phyloP scores from a whole-genome alignment of 1,139 yeast species.

The Suhomyces bribrorum region DNA sequence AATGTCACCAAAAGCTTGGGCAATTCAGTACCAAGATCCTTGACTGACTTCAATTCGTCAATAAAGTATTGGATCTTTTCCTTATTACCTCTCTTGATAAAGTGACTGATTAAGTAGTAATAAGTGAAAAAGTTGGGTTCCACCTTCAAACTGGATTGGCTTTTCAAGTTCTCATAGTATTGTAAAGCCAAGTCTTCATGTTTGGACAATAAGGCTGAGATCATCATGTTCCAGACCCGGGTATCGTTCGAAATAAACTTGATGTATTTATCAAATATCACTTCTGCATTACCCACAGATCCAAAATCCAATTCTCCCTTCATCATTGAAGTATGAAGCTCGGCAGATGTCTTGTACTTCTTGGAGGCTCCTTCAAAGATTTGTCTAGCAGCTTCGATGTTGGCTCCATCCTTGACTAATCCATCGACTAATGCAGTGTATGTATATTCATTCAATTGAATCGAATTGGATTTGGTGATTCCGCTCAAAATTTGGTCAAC shows the following conservation, averaged over 20 bases:
- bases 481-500: conserved; percentile 41
- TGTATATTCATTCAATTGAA: conserved; percentile 52
- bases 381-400: conserved; percentile 53
- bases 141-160: conserved; percentile 22
- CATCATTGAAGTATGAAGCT: conserved; percentile 58
- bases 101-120: conserved; percentile 54
- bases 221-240: conserved; percentile 61
- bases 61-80: conserved; percentile 40
- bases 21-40: conserved; percentile 42
- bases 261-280: conserved; percentile 48
- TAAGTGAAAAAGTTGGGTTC: conserved; percentile 59
- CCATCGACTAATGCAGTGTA: conserved; percentile 59
- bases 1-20: conserved; percentile 34
- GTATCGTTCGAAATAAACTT: conserved; percentile 32
- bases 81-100: conserved; percentile 32
- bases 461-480: conserved; percentile 38
- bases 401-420: conserved; percentile 48
- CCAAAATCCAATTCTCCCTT: conserved; percentile 59
- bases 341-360: conserved; percentile 33
- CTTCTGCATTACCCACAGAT: conserved; percentile 47
- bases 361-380: conserved; percentile 46
- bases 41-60: conserved; percentile 31
- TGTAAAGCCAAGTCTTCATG: conserved; percentile 41
- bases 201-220: conserved; percentile 47
- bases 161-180: conserved; percentile 37